Base-by-base conservation (phyloP, 257 asterid genomes). In the Solanum rostratum region DNA sequence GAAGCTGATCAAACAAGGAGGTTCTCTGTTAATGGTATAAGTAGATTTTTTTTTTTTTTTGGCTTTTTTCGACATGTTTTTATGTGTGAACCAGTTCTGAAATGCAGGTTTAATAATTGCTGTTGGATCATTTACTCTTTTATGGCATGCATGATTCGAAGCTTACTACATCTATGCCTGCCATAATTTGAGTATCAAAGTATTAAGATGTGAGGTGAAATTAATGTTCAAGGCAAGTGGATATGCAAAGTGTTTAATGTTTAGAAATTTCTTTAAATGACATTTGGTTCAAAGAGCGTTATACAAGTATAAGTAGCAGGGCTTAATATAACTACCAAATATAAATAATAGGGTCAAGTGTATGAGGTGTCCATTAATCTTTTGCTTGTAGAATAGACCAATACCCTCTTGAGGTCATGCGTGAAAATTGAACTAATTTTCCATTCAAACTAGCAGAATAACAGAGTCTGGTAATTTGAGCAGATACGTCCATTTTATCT, bases 1-100 rank as follows among this genome's bases (percentile, higher is more conserved):
- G 95, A 97, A 91, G 96, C 90, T 97, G 94, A 88, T 92, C 83
- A 97, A 97, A 91, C 97, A 92, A 87, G 98, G 93, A 63, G 87
- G 79, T 89, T 87, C 90, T 85, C 93, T 97, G 84, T 97, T 87
- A 85, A 88, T 97, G 99, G 99, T 97, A 97, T 71, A 82, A 22
- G 14, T 19, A 37, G 37, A 55, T 7, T 30, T 66, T 54, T 55
- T 6, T n/a, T 55, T 86, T 66, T 54, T 55, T 6, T n/a, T 55
- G 85, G n/a, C 6, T 19, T 65, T 79, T 20, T 84, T 82, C 53
- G 73, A 43, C 76, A 57, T 82, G 57, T 83, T 57, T 46, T 70
- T 24, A 22, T 22, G 85, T 59, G 70, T 60, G 54, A 59, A 84
- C 76, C 84, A 63, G 68, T 54, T 79, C 81, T 45, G 46, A 68